phyloP scores from a whole-genome alignment of 1,284 basidiomycete species.

The Fomitopsis palustris region DNA sequence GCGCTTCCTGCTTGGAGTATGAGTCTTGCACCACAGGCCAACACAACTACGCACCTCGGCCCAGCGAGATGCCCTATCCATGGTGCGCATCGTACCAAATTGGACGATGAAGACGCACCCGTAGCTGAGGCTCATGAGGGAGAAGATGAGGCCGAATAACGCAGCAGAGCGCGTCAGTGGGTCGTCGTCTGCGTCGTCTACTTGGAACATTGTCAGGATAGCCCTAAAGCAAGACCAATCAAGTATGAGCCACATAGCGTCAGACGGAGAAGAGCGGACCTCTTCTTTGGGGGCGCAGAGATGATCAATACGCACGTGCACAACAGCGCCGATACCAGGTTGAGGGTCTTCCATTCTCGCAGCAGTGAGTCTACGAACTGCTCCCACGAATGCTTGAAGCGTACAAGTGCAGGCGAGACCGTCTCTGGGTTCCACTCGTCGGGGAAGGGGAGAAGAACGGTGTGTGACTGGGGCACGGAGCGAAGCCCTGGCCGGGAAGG shows the following conservation, averaged over 20 bases:
- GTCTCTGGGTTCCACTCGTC: constrained; percentile 59
- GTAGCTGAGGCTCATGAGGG: constrained; percentile 70
- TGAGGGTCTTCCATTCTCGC: constrained; percentile 76
- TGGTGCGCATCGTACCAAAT: constrained; percentile 75
- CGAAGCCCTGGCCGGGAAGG: constrained; percentile 5
- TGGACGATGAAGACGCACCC: constrained; percentile 76
- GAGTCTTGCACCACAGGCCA: background rate
- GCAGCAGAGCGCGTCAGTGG: constrained; percentile 66
- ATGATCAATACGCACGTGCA: constrained; percentile 49
- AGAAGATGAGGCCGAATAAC: constrained; percentile 62
- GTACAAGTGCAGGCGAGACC: constrained; percentile 55
- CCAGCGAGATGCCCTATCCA: constrained; percentile 73
- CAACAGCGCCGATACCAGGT: constrained; percentile 68
- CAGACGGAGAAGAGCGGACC: constrained; percentile 1
- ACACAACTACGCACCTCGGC: constrained; percentile 51
- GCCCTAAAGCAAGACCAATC: constrained; percentile 40
- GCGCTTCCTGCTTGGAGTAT: constrained; percentile 52
- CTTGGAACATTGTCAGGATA: constrained; percentile 74
- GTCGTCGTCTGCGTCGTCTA: constrained; percentile 52
- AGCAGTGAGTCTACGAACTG: constrained; percentile 64
- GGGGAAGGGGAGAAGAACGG: constrained; percentile 45
- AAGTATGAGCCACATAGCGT: background rate
- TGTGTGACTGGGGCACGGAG: constrained; percentile 6
- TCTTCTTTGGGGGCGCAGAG: constrained; percentile 4
- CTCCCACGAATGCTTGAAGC: constrained; percentile 74